Evolutionary conservation across 2,329 filamentous ascomycete species (phyloP), one percentile per base, ranked within the genome.

Genomic region (Pyrenophora tritici-repentis): DNA sequence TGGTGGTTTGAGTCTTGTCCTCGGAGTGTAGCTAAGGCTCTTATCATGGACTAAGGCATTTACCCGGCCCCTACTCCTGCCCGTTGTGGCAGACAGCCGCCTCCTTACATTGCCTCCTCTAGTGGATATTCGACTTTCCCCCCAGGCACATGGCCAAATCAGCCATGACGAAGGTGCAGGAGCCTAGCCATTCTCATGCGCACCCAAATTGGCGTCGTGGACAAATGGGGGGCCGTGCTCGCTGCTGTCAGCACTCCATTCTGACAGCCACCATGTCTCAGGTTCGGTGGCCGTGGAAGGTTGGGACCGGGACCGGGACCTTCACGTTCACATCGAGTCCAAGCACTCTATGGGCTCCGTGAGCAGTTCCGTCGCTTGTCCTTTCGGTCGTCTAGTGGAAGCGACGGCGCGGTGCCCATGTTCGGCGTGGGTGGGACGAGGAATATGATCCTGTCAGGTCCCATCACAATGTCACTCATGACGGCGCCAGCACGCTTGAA

Each of bases 41-140:
- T 54, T 54, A 40, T 55, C 50, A 35, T 20, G 33, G 31, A 46
- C 55, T 61, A 50, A 29, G 57, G 58, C 55, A 61, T 58, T 61
- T 58, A 58, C 35, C 58, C 55, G 53, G 51, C 38, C 49, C 38
- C 49, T 22, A 44, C 50, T 53, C 50, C 55, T 58, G 47, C 57
- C 55, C 43, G 14, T 54, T 43, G 36, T 32, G 53, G 58, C 22
- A 40, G 38, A 9, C 34, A 47, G 31, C 49, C 53, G 42, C 44
- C 46, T 13, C 51, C 55, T 53, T 58, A 47, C 49, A 52, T 52
- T 41, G 41, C 41, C 34, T 50, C 41, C 34, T 50, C 46, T 50
- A 45, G 47, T 42, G 31, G 34, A 20, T 26, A 33, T 47, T 31
- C 47, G 17, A 31, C 18, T 29, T 24, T 29, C 9, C 9, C 13